These are phyloP conservation scores for Chlorella sp. DNA, from an alignment of 139 green algal genomes.

Conservation along the genomic window DNA sequence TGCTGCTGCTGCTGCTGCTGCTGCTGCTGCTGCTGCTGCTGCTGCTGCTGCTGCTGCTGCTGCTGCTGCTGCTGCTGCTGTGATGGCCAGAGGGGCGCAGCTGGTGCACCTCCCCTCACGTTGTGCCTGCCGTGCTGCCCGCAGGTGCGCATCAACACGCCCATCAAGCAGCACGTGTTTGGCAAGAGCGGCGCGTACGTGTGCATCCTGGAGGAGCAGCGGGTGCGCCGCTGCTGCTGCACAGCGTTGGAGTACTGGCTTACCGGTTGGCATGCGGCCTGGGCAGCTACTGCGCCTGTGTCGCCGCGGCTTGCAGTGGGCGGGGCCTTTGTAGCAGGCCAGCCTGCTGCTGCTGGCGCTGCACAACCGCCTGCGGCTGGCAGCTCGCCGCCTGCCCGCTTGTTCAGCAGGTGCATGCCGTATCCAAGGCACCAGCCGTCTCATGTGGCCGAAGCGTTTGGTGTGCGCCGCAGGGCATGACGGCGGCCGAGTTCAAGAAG, in stretches of 20 bases:
- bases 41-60: too few relatives aligned
- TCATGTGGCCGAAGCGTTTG: not conserved
- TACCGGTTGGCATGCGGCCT: not conserved
- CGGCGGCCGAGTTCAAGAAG: constrained; percentile 33
- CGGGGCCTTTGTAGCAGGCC: too few relatives aligned
- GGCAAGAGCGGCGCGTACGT: constrained; percentile 42
- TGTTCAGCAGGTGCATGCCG: too few relatives aligned
- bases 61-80: too few relatives aligned
- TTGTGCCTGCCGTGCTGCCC: too few relatives aligned
- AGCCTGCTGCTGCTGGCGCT: not conserved
- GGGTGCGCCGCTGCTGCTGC: not conserved
- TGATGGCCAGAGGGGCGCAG: too few relatives aligned
- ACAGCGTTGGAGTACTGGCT: not conserved
- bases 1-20: too few relatives aligned
- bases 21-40: too few relatives aligned
- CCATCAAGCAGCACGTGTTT: constrained; percentile 53
- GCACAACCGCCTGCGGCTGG: not conserved
- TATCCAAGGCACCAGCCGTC: too few relatives aligned
- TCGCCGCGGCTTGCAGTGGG: not conserved
- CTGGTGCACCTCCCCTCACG: too few relatives aligned
- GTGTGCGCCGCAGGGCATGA: constrained; percentile 23
- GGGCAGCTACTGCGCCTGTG: not conserved
- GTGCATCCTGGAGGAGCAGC: constrained; percentile 52
- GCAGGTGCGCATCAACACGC: constrained; percentile 37
- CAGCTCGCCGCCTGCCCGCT: not conserved